Conservation (phyloP, 306 rosid genomes). For the Acacia melanoxylon region DNA sequence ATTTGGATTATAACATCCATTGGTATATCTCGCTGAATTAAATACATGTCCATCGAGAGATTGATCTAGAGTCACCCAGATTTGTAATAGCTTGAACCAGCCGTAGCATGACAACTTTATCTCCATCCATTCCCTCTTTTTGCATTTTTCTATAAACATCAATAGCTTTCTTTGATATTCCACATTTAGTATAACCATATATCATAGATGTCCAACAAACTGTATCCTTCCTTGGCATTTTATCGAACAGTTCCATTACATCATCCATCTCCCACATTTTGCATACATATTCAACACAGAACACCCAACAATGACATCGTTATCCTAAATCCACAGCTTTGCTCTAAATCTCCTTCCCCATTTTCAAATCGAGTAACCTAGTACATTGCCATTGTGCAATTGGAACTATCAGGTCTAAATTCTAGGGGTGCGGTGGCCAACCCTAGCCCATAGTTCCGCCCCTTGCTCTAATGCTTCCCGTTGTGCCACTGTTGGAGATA, state of each 20-base stretch:
- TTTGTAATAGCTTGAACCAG: constrained; percentile 50
- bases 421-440: too few relatives aligned
- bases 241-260: constrained; percentile 32
- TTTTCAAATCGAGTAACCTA: constrained; percentile 32
- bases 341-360: constrained; percentile 50
- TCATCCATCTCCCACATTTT: constrained; percentile 46
- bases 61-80: constrained; percentile 34
- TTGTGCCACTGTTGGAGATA: too few relatives aligned
- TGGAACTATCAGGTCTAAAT: constrained; percentile 50
- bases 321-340: constrained; percentile 38
- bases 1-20: constrained; percentile 45
- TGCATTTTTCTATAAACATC: constrained; percentile 41
- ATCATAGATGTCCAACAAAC: constrained; percentile 54
- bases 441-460: too few relatives aligned
- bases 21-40: constrained; percentile 35
- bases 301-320: constrained; percentile 46
- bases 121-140: constrained; percentile 38
- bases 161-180: constrained; percentile 44
- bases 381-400: constrained; percentile 40
- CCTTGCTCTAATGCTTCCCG: too few relatives aligned
- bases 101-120: constrained; percentile 46
- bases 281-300: constrained; percentile 46
- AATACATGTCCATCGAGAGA: constrained; percentile 37
- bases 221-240: constrained; percentile 43
- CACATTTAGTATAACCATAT: constrained; percentile 43